phyloP scores from a whole-genome alignment of 805 yeast species.

The Candida sphagnicola region DNA sequence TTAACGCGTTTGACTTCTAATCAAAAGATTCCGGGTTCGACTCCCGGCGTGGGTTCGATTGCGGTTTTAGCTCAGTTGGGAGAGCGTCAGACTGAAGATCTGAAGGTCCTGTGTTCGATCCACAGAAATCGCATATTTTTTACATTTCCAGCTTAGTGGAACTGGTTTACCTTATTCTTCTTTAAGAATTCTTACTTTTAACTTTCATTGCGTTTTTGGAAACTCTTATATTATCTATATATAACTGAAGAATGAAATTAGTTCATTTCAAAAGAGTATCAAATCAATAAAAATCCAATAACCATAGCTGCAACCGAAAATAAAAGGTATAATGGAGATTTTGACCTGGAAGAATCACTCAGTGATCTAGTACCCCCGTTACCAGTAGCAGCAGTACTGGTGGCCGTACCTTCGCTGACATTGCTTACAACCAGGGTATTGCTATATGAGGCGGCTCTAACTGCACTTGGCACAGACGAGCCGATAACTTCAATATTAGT shows the following conservation, averaged over 20 bases:
- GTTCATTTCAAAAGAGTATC: too few species aligned
- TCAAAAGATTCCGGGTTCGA: too few species aligned
- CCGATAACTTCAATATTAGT: constrained; percentile 45
- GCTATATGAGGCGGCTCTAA: constrained; percentile 42
- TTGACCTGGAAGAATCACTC: not conserved
- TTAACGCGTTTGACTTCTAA: too few species aligned
- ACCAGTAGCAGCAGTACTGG: constrained; percentile 6
- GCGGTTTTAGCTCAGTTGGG: constrained; percentile 39
- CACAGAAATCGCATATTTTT: constrained; percentile 60
- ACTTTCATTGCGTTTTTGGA: not conserved
- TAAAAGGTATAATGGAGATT: not conserved
- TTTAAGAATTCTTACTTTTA: not conserved
- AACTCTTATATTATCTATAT: not conserved
- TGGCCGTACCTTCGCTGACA: constrained; percentile 1
- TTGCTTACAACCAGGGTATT: constrained; percentile 21
- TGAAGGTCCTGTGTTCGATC: constrained; percentile 90
- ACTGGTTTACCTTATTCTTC: not conserved
- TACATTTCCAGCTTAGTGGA: constrained; percentile 9
- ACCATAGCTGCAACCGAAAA: not conserved
- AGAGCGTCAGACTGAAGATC: constrained; percentile 47
- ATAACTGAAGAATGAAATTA: too few species aligned
- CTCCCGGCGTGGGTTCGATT: constrained; percentile 44
- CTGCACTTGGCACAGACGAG: constrained; percentile 49
- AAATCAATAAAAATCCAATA: not conserved
- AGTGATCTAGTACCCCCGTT: not conserved